Evolutionary conservation across 306 rosid genomes (phyloP), one percentile per base, ranked within the genome.

Genomic region (Gastrolobium villosum): DNA sequence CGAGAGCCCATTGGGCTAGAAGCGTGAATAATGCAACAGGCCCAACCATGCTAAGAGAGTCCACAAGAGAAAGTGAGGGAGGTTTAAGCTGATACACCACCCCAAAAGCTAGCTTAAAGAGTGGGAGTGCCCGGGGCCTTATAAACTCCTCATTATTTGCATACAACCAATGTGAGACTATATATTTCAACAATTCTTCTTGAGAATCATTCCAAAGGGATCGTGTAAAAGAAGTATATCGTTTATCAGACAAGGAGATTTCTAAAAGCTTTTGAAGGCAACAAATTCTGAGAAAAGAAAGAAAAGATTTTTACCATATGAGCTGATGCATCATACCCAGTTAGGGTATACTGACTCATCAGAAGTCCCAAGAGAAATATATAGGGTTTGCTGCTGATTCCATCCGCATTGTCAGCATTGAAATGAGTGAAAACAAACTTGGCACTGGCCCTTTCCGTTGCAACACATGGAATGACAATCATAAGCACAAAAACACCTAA

Each of bases 281-380:
- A 69, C 10, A 26, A 68, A 74, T 48, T 30, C 43, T 11, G 28
- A 70, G 43, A 65, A 64, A 78, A n/a, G 43, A 63, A 64, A 44
- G 8, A 64, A 15, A 71, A 43, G 65, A 79, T 87, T n/a, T n/a
- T 75, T 80, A 87, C 99, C 99, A 95, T 92, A 86, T 95, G 96
- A 85, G 99, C 98, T 49, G 99, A 95, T 52, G 99, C 97, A 86
- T 95, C 99, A 77, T 83, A 95, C 10, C 99, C 99, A 11, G 90
- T 87, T 32, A 95, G 78, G 76, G 99, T 95, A 81, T 89, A 95
- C 75, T 95, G 98, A 84, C 98, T 91, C 98, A 95, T 92, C 8
- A 92, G 84, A 75, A 92, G 96, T 74, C 98, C 99, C 87, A 92
- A 61, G 74, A 95, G 84, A 86, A 95, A 95, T 77, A 91, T 95